A percentile compares a stretch with the other conserved stretches of the same genome.
These are phyloP conservation scores for Epichloe brachyelytri DNA, from an alignment of 2,329 filamentous ascomycete species.

Conservation along the genomic window DNA sequence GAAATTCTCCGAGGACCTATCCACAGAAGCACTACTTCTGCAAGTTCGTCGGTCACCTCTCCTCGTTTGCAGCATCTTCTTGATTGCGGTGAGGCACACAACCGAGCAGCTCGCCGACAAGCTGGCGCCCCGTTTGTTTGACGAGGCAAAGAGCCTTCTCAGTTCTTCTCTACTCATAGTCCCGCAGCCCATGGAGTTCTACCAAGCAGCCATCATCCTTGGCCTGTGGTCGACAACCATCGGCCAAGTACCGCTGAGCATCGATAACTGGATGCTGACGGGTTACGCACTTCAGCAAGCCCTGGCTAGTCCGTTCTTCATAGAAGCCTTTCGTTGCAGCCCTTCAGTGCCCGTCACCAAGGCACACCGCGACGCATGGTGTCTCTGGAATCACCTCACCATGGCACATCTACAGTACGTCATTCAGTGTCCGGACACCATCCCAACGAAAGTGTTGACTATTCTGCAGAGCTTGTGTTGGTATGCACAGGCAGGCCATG, in stretches of 20 bases:
- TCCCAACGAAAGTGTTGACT: neutral
- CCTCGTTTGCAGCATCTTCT: conserved; percentile 13
- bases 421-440: too few species aligned
- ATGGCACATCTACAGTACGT: conserved; percentile 16
- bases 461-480: conserved; percentile 14
- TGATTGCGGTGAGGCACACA: conserved; percentile 15
- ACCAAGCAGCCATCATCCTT: conserved; percentile 13
- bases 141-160: conserved; percentile 12
- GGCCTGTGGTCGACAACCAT: conserved; percentile 17
- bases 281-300: conserved; percentile 15
- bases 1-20: conserved; percentile 10
- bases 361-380: conserved; percentile 9
- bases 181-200: conserved; percentile 11
- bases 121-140: conserved; percentile 12
- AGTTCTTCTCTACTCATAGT: conserved; percentile 8
- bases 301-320: conserved; percentile 12
- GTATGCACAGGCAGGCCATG: conserved; percentile 11
- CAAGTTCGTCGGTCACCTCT: conserved; percentile 9
- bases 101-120: conserved; percentile 12
- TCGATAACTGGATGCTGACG: conserved; percentile 16
- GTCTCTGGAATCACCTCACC: conserved; percentile 17
- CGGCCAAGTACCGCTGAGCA: conserved; percentile 14
- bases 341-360: neutral
- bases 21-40: conserved; percentile 6
- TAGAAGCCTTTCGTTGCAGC: neutral